Base-by-base conservation (phyloP, 441 rosid species). In the Corymbia citriodora region DNA sequence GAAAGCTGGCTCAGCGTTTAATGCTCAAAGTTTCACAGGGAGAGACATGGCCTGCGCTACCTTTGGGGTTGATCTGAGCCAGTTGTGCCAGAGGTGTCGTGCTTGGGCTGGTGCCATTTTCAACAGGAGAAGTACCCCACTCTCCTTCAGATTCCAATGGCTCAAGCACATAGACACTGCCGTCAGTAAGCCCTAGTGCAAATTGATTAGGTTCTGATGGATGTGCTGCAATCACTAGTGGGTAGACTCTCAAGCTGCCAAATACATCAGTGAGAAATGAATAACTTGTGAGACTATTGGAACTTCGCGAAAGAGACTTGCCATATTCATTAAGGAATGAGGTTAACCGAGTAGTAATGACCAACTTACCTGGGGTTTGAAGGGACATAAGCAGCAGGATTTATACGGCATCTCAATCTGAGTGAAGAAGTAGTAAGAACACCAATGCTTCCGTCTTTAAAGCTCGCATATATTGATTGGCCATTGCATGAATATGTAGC, bases 401-500 rank as follows among this genome's bases (percentile, higher is more conserved):
- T 93, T 89, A 96, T 96, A 90, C 95, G 91, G 91, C 98, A 96
- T 94, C 96, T 94, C 90, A 95, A 90, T 92, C 94, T 93, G 48
- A 96, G 96, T 7, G 95, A 55, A 68, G 94, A 88, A 89, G 97
- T 92, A 49, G 95, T 92, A 74, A 96, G 96, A 92, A 96, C 94
- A 91, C 94, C 95, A 5, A 96, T 92, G n/a, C 95, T 94, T 88
- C 96, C 98, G 72, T 96, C 97, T 92, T 96, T 95, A 89, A 96
- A 96, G 92, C 97, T 93, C 83, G 93, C 97, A 90, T 93, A 95
- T 88, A 96, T 94, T 27, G 94, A 94, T 88, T 96, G 95, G 92
- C 97, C 92, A 88, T 96, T 95, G 89, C 97, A 96, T 33, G 96
- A 96, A 93, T 94, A 95, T 14, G 97, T 93, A 27, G 98, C 98